A percentile compares a stretch with the other conserved stretches of the same genome.
Evolutionary conservation across 2,329 filamentous ascomycete species (phyloP).

Genomic region (Curvularia sp.): DNA sequence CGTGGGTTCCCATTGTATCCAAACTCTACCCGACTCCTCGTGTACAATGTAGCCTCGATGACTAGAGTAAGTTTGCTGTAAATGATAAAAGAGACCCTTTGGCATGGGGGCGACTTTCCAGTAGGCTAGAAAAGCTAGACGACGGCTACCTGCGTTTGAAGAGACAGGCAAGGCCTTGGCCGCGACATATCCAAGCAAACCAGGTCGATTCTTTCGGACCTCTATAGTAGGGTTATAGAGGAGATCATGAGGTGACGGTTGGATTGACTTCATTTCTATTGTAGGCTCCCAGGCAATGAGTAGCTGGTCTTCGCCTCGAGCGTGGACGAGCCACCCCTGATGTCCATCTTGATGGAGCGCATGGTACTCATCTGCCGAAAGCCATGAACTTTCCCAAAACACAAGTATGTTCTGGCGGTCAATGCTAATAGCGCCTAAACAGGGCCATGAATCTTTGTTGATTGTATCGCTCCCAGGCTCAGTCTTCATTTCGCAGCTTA

Average conservation of each 20-base stretch:
- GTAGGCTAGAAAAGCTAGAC: constrained; percentile 22
- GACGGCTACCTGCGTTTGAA: constrained; percentile 4
- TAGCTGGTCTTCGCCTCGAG: constrained; percentile 13
- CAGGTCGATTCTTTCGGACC: constrained; percentile 6
- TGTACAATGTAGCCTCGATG: constrained; percentile 16
- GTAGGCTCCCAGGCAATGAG: constrained; percentile 21
- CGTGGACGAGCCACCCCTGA: constrained; percentile 14
- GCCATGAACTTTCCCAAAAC: constrained; percentile 13
- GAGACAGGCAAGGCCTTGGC: constrained; percentile 6
- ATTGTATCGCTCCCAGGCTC: not conserved
- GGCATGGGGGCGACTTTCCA: constrained; percentile 16
- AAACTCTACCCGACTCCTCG: constrained; percentile 14
- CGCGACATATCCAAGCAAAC: constrained; percentile 19
- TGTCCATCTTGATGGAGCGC: constrained; percentile 1
- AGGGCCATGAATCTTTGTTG: constrained; percentile 11
- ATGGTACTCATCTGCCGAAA: constrained; percentile 7
- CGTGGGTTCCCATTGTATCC: constrained; percentile 24
- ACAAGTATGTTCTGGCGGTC: constrained; percentile 4
- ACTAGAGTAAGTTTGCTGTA: constrained; percentile 16
- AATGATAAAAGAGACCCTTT: constrained; percentile 16
- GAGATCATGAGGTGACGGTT: constrained; percentile 1
- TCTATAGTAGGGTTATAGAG: constrained; percentile 10
- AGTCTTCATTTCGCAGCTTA: constrained; percentile 10
- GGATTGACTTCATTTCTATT: constrained; percentile 10
- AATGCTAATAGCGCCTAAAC: constrained; percentile 14